A percentile compares a stretch with the other conserved stretches of the same genome.
These are phyloP conservation scores for Eutreptiella sp. DNA, from an alignment of 208 protist genomes.

Conservation along the genomic window DNA sequence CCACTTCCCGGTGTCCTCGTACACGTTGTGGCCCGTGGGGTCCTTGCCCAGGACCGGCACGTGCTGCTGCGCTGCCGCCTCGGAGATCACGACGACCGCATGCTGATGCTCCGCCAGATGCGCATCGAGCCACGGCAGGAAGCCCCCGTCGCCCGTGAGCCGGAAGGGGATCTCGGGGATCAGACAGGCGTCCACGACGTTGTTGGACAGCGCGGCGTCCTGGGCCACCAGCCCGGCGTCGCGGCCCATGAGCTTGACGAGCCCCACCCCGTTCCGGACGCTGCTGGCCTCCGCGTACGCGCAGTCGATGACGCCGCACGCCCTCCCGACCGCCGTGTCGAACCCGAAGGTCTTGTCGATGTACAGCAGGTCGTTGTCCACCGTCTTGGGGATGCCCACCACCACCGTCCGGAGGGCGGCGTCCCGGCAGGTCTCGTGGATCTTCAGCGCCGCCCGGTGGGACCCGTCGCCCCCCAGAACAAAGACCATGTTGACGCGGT, in stretches of 20 bases:
- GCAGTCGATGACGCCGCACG: constrained; percentile 65
- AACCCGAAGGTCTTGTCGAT: constrained; percentile 90
- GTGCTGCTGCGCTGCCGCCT: constrained; percentile 87
- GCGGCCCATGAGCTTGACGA: constrained; percentile 92
- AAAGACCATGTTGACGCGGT: constrained; percentile 81
- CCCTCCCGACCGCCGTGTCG: constrained; percentile 84
- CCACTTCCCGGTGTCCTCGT: constrained; percentile 76
- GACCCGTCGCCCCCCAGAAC: constrained; percentile 88
- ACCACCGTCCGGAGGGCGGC: constrained; percentile 71
- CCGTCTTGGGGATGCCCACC: constrained; percentile 89
- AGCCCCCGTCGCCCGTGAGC: constrained; percentile 46
- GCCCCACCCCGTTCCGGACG: constrained; percentile 75
- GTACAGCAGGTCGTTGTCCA: constrained; percentile 89
- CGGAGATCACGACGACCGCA: constrained; percentile 86
- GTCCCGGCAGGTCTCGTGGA: constrained; percentile 46
- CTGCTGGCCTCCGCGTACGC: constrained; percentile 80
- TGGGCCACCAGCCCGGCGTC: constrained; percentile 86
- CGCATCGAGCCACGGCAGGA: constrained; percentile 65
- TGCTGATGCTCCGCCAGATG: constrained; percentile 60
- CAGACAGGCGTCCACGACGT: constrained; percentile 82
- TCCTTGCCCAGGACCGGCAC: too few species aligned
- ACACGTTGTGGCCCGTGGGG: constrained; percentile 80
- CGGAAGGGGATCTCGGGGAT: constrained; percentile 78
- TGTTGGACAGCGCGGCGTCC: constrained; percentile 72
- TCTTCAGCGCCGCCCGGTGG: constrained; percentile 69